Evolutionary conservation across 2,329 filamentous ascomycete species (phyloP).

Genomic region (Xylariaceae sp.): DNA sequence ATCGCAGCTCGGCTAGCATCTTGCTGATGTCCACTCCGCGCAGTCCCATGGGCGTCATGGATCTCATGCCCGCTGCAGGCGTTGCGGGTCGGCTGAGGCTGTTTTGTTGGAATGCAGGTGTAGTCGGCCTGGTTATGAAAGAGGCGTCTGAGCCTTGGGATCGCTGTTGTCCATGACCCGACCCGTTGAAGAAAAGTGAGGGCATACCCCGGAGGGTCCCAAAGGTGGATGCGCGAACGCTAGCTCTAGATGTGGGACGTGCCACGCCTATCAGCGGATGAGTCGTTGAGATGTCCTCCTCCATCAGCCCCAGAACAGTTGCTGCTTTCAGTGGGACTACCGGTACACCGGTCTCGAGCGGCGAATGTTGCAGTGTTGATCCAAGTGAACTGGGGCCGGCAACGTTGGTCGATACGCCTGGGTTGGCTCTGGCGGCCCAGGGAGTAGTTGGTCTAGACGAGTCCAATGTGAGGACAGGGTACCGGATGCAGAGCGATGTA

Average conservation of each 20-base stretch:
- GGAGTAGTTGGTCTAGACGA: slow-evolving; percentile 6
- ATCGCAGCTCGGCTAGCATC: slow-evolving; percentile 40
- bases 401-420: slow-evolving; percentile 3
- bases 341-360: slow-evolving; percentile 21
- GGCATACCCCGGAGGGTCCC: slow-evolving; percentile 9
- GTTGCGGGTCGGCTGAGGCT: slow-evolving; percentile 7
- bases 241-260: slow-evolving; percentile 18
- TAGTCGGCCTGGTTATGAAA: background rate
- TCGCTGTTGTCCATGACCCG: slow-evolving; percentile 10
- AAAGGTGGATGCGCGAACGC: slow-evolving; percentile 11
- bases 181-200: slow-evolving; percentile 11
- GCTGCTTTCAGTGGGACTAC: slow-evolving; percentile 45
- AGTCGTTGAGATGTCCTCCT: slow-evolving; percentile 13
- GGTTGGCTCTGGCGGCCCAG: slow-evolving; percentile 1
- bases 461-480: slow-evolving; percentile 8
- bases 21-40: slow-evolving; percentile 17
- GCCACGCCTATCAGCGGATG: background rate
- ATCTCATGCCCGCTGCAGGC: slow-evolving; percentile 5
- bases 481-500: slow-evolving; percentile 34
- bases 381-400: slow-evolving; percentile 4
- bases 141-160: slow-evolving; percentile 5
- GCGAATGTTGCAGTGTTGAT: slow-evolving; percentile 10
- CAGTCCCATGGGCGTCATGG: slow-evolving; percentile 14
- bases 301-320: slow-evolving; percentile 44
- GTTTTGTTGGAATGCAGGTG: background rate